Conservation (phyloP, 164 flowering plant genomes). For the Aristolochia californica region DNA sequence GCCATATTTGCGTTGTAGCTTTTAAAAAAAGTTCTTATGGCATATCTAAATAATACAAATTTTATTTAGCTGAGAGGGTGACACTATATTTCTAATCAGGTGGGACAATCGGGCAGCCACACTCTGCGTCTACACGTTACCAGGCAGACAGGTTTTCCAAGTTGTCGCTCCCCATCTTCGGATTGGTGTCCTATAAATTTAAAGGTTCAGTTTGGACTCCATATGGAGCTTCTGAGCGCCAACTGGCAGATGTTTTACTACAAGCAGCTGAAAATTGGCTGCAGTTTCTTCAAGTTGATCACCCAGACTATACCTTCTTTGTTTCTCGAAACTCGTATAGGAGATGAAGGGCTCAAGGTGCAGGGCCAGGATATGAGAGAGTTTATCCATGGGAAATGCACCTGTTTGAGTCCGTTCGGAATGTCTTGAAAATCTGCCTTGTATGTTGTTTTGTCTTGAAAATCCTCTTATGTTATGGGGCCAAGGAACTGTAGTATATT, state of each 20-base stretch:
- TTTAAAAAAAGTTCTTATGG: too few species aligned
- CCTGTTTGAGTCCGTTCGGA: too few species aligned
- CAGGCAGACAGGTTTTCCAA: conserved; percentile 19
- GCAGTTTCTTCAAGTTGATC: conserved; percentile 33
- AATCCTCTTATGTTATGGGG: too few species aligned
- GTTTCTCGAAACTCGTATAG: conserved; percentile 26
- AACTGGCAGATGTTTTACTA: conserved; percentile 32
- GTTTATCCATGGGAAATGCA: too few species aligned
- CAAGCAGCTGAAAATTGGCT: conserved; percentile 61
- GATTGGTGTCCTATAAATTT: conserved; percentile 71
- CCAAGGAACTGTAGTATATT: too few species aligned
- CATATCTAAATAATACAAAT: too few species aligned
- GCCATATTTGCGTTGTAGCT: neutral
- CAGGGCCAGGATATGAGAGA: too few species aligned
- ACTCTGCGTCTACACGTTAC: conserved; percentile 15
- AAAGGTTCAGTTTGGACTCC: conserved; percentile 44
- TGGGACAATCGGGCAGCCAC: conserved; percentile 16
- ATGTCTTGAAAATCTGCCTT: too few species aligned
- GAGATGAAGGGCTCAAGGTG: conserved; percentile 17
- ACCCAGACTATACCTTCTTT: conserved; percentile 57
- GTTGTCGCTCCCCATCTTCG: conserved; percentile 52
- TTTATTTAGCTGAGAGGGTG: too few species aligned
- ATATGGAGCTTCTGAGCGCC: conserved; percentile 27
- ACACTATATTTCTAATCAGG: conserved; percentile 4
- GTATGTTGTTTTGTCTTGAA: too few species aligned